These are phyloP conservation scores for Tetradesmus obliquus DNA, from an alignment of 139 green algal genomes.

Conservation along the genomic window DNA sequence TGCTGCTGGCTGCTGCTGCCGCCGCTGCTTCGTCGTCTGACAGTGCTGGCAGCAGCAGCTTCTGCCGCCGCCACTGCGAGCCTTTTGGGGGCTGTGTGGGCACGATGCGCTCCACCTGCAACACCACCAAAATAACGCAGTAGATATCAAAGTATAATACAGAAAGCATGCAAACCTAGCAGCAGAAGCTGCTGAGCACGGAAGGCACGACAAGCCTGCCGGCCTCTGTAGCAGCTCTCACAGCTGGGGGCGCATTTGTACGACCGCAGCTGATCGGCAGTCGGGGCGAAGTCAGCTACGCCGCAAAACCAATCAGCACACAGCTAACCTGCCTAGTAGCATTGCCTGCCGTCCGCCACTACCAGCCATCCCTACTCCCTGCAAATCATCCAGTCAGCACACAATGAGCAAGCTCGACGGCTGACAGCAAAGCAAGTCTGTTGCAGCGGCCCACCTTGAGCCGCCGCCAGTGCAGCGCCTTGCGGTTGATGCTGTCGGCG, in stretches of 20 bases:
- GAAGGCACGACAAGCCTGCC: too few species aligned
- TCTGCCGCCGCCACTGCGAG: slow-evolving; percentile 36
- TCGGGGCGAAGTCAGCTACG: too few species aligned
- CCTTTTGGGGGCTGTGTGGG: slow-evolving; percentile 51
- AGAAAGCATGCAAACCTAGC: too few species aligned
- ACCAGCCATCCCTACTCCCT: too few species aligned
- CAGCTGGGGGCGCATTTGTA: too few species aligned
- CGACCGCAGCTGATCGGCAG: too few species aligned
- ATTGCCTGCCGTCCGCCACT: too few species aligned
- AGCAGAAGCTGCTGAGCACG: too few species aligned
- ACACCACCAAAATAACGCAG: not conserved
- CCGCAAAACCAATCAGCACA: too few species aligned
- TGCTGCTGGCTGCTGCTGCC: slow-evolving; percentile 5
- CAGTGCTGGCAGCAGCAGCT: slow-evolving; percentile 38
- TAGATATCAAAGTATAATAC: too few species aligned
- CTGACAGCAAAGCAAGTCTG: slow-evolving; percentile 30
- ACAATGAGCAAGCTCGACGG: slow-evolving; percentile 7
- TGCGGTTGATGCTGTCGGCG: slow-evolving; percentile 46
- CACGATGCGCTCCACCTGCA: slow-evolving; percentile 53
- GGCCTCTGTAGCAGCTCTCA: too few species aligned
- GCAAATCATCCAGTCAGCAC: not conserved
- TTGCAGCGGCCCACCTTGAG: slow-evolving; percentile 49
- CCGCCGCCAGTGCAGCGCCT: slow-evolving; percentile 6
- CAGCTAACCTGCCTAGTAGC: too few species aligned
- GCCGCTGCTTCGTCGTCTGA: slow-evolving; percentile 23